Conservation (phyloP, 108 stramenopile genomes). For the Conticribra guillardii region DNA sequence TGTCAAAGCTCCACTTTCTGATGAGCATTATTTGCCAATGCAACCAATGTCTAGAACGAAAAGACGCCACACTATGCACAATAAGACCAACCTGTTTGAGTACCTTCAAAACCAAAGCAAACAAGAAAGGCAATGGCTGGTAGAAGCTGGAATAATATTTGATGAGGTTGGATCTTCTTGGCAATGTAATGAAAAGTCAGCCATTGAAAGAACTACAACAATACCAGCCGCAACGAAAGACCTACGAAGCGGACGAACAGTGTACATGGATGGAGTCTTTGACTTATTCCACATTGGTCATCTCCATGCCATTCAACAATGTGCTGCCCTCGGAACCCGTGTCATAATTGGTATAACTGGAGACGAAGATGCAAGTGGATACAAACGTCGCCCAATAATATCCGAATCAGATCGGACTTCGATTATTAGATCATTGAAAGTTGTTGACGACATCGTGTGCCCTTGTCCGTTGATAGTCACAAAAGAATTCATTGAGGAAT, state of each 20-base stretch:
- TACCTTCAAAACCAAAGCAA: conserved; percentile 42
- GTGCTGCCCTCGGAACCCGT: conserved; percentile 50
- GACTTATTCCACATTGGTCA: conserved; percentile 84
- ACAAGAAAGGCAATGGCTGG: conserved; percentile 32
- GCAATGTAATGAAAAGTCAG: neutral
- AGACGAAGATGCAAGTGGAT: conserved; percentile 68
- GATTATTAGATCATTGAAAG: conserved; percentile 53
- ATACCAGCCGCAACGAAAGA: neutral
- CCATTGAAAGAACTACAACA: too few species aligned
- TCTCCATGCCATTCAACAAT: conserved; percentile 69
- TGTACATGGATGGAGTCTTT: conserved; percentile 82
- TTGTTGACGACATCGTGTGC: conserved; percentile 65
- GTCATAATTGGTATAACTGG: conserved; percentile 77
- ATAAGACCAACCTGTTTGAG: conserved; percentile 38
- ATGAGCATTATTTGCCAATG: conserved; percentile 72
- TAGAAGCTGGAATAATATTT: conserved; percentile 7
- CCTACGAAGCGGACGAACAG: conserved; percentile 20
- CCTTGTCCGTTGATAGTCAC: conserved; percentile 75
- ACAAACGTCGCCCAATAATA: conserved; percentile 72
- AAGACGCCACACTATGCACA: conserved; percentile 55
- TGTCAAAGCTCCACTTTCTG: conserved; percentile 49
- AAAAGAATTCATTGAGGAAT: conserved; percentile 64
- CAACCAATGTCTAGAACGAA: conserved; percentile 56
- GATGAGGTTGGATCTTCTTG: neutral
- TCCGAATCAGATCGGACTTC: conserved; percentile 59